These are phyloP conservation scores for Cytospora piceicola DNA, from an alignment of 2,329 filamentous ascomycete genomes.

Conservation along the genomic window DNA sequence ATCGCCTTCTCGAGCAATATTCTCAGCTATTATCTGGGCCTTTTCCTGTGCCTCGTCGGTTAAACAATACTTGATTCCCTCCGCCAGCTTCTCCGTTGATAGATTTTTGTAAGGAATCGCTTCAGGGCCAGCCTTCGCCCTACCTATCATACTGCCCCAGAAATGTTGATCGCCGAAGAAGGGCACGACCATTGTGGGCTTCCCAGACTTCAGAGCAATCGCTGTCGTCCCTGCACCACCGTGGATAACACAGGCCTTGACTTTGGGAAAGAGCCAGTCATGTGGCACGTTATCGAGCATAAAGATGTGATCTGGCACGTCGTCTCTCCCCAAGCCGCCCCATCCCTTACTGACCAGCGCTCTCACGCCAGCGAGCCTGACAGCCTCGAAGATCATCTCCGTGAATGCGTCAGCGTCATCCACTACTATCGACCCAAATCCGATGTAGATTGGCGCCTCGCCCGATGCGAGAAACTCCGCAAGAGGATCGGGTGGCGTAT, in stretches of 20 bases:
- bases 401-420: conserved; percentile 73
- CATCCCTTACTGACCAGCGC: conserved; percentile 77
- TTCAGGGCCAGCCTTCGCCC: conserved; percentile 65
- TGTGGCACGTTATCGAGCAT: conserved; percentile 76
- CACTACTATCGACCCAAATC: conserved; percentile 76
- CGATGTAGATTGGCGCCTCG: conserved; percentile 70
- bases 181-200: conserved; percentile 75
- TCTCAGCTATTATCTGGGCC: conserved; percentile 61
- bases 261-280: conserved; percentile 74
- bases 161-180: conserved; percentile 83
- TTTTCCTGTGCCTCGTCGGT: conserved; percentile 62
- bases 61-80: conserved; percentile 72
- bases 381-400: conserved; percentile 71
- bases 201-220: conserved; percentile 71
- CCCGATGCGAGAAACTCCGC: conserved; percentile 58
- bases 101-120: conserved; percentile 72
- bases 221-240: conserved; percentile 80
- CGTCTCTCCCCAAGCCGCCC: conserved; percentile 68
- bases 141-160: conserved; percentile 72
- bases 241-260: conserved; percentile 71
- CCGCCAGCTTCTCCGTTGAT: conserved; percentile 64
- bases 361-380: conserved; percentile 66
- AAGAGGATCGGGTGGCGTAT: conserved; percentile 60
- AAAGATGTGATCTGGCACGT: conserved; percentile 66
- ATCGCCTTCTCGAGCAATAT: conserved; percentile 66